phyloP scores from a whole-genome alignment of 495 filamentous ascomycete genomes.

The Podospora anserina region DNA sequence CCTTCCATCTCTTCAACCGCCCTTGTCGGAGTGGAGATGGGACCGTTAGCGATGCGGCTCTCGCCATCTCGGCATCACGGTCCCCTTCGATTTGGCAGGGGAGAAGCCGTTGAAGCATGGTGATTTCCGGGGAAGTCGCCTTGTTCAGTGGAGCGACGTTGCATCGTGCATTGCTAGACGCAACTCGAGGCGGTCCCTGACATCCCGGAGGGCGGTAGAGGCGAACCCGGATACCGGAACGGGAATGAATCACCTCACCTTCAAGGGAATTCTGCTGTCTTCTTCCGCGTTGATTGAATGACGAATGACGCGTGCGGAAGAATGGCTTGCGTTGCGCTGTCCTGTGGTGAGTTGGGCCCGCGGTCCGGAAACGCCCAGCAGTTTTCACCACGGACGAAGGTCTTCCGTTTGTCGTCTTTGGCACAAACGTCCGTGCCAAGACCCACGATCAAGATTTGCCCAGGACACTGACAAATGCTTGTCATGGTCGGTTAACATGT shows the following conservation, averaged over 20 bases:
- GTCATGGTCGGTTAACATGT: background rate
- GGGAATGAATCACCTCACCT: constrained; percentile 15
- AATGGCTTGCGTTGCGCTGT: background rate
- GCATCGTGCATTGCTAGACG: constrained; percentile 4
- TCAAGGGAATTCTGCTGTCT: background rate
- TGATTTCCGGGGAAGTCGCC: constrained; percentile 11
- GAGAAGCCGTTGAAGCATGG: constrained; percentile 3
- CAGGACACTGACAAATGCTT: constrained; percentile 1
- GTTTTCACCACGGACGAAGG: constrained; percentile 17
- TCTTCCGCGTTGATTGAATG: background rate
- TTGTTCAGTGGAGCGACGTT: constrained; percentile 13
- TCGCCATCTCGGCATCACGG: background rate
- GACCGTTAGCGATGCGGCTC: constrained; percentile 13
- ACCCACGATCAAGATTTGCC: constrained; percentile 1
- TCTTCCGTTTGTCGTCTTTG: constrained; percentile 19
- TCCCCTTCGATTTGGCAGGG: background rate
- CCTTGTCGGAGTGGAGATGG: background rate
- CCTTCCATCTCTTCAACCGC: background rate
- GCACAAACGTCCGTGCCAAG: constrained; percentile 13
- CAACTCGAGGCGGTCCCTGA: constrained; percentile 19
- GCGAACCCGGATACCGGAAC: constrained; percentile 22
- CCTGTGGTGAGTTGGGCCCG: background rate
- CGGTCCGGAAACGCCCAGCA: background rate
- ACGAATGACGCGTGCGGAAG: background rate
- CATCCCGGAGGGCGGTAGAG: constrained; percentile 20